Evolutionary conservation across 2,329 filamentous ascomycete genomes (phyloP), one percentile per base, ranked within the genome.

Genomic region (Pseudogymnoascus sp.): DNA sequence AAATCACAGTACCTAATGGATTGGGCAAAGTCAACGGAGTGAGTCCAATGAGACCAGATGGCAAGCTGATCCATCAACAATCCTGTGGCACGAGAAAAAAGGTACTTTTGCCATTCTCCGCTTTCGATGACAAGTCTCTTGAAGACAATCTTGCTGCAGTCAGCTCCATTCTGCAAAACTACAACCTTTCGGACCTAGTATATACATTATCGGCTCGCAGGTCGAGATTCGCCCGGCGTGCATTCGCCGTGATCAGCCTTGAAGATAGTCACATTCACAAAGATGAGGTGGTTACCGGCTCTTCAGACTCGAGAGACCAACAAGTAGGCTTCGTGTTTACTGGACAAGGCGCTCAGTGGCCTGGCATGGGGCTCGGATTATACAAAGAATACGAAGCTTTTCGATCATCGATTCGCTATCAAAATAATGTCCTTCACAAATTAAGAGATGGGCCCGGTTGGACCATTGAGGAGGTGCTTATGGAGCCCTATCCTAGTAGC

Each of bases 291-390:
- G 14, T 14, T 6, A n/a, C 36, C 13, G 13, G 36, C 2, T 39
- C 36, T 39, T n/a, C 23, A 16, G 23, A 34, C 16, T 23, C 39
- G 10, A 36, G 28, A 16, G 13, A 39, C 36, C 36, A 39, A 14
- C 36, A 39, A n/a, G 25, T 37, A 8, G 51, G n/a, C 14, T 65
- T 63, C 37, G 25, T 67, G 4, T 71, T 71, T 39, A 69, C 68
- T 3, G 69, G 69, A 3, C 69, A 71, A 63, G 69, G 69, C 14
- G 69, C 69, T 41, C 69, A 71, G 60, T 71, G 69, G 69, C 23
- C 62, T 23, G 34, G 60, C 0, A 71, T 70, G 69, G 68, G 68
- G 4, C 60, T 68, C 5, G 63, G 69, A 3, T 63, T 73, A 6
- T 34, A 34, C 13, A 36, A 36, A 13, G 31, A 36, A 36, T 48